Conservation (phyloP, 2,329 filamentous ascomycete species). For the Chaetomium sp. region DNA sequence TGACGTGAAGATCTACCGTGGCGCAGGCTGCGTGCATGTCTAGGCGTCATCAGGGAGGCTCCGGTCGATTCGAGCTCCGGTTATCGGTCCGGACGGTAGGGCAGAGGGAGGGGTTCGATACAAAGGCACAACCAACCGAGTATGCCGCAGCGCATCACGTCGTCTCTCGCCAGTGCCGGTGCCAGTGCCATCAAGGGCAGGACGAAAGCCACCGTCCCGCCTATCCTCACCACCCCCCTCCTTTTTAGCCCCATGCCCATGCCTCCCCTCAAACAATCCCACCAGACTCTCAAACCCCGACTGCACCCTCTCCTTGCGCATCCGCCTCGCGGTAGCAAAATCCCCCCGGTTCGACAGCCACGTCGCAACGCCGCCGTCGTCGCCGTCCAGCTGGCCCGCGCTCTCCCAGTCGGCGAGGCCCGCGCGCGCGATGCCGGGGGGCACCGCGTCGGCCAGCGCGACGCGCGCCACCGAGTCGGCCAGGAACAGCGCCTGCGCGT, state of each 20-base stretch:
- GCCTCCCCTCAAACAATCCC: slow-evolving; percentile 7
- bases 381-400: slow-evolving; percentile 21
- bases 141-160: neutral
- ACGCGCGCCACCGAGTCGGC: slow-evolving; percentile 42
- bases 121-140: neutral
- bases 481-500: neutral
- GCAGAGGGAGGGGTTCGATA: neutral
- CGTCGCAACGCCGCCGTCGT: neutral
- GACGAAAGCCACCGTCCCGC: too few species aligned
- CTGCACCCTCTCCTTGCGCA: neutral
- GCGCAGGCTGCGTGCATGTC: neutral
- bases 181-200: neutral
- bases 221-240: neutral
- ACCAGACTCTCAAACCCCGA: slow-evolving; percentile 16
- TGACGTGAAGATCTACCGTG: neutral
- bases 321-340: neutral
- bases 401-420: slow-evolving; percentile 51
- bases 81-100: neutral
- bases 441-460: slow-evolving; percentile 46
- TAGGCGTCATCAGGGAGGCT: neutral
- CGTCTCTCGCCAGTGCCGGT: neutral
- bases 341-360: neutral
- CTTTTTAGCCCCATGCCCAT: too few species aligned
- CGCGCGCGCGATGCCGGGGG: slow-evolving; percentile 42
- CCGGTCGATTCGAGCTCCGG: neutral